These are phyloP conservation scores for Backusella psychrophila DNA, from an alignment of 192 early-diverging fungal species.

Conservation along the genomic window DNA sequence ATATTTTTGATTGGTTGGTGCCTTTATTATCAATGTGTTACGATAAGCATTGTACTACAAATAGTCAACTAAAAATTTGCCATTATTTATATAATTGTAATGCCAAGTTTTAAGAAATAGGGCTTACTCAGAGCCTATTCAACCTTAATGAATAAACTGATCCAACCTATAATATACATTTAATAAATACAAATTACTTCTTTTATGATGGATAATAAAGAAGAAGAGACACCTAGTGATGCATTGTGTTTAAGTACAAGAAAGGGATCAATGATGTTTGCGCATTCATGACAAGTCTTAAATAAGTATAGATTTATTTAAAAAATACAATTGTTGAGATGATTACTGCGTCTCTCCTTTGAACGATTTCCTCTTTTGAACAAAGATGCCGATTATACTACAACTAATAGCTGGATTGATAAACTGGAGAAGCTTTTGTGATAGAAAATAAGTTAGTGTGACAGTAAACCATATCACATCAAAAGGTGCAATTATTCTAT, in stretches of 20 bases:
- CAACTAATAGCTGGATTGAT: background rate
- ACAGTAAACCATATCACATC: background rate
- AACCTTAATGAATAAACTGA: background rate
- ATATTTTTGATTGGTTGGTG: background rate
- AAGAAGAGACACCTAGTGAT: background rate
- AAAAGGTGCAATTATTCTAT: constrained; percentile 6
- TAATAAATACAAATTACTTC: background rate
- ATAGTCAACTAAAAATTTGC: background rate
- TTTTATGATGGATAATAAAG: background rate
- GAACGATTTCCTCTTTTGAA: constrained; percentile 6
- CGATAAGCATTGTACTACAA: background rate
- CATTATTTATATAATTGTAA: background rate
- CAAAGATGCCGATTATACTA: constrained; percentile 2
- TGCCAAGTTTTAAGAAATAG: background rate
- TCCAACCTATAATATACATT: background rate
- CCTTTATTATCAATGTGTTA: background rate
- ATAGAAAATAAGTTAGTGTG: background rate
- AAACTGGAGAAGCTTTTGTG: background rate
- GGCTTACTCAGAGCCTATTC: background rate
- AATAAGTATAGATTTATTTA: background rate
- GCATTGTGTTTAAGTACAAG: background rate
- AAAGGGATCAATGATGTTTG: background rate
- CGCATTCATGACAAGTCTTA: background rate
- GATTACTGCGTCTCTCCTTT: background rate
- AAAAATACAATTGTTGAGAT: background rate